phyloP scores from a whole-genome alignment of 2,329 filamentous ascomycete species.

The Aspergillus costaricaensis region DNA sequence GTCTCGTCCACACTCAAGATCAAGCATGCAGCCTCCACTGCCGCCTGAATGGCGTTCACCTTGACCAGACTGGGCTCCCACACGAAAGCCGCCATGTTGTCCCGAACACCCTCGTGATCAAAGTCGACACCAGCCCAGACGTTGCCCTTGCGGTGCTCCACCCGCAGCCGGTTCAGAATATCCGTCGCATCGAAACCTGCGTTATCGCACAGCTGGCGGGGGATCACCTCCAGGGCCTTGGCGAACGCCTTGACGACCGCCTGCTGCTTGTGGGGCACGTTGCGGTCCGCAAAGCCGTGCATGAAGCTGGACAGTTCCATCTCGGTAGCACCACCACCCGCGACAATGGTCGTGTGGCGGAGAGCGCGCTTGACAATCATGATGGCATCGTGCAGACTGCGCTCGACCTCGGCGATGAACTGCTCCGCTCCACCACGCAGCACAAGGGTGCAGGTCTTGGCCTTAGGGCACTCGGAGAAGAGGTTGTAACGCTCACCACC shows the following conservation, averaged over 20 bases:
- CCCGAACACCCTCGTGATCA: slow-evolving; percentile 81
- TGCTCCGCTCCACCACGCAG: slow-evolving; percentile 96
- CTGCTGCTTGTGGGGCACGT: slow-evolving; percentile 93
- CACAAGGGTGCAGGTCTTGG: slow-evolving; percentile 95
- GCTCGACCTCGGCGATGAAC: slow-evolving; percentile 98
- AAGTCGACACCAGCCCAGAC: slow-evolving; percentile 98
- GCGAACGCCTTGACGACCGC: slow-evolving; percentile 97
- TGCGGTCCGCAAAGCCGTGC: slow-evolving; percentile 88
- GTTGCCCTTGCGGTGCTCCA: slow-evolving; percentile 92
- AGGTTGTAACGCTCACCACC: slow-evolving; percentile 98
- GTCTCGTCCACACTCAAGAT: slow-evolving; percentile 98
- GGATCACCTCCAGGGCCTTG: slow-evolving; percentile 94
- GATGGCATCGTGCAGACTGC: slow-evolving; percentile 96
- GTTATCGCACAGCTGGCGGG: slow-evolving; percentile 96
- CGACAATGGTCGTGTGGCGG: slow-evolving; percentile 91
- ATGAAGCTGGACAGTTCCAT: slow-evolving; percentile 97
- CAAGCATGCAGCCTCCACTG: slow-evolving; percentile 91
- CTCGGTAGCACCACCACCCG: slow-evolving; percentile 89
- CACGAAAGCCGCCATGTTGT: slow-evolving; percentile 94
- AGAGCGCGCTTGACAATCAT: slow-evolving; percentile 99
- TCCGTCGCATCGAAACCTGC: slow-evolving; percentile 98
- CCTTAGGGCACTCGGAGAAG: slow-evolving; percentile 92
- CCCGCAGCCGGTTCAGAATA: slow-evolving; percentile 92
- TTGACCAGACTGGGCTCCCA: slow-evolving; percentile 98
- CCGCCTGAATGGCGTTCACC: slow-evolving; percentile 94